Evolutionary conservation across 2,329 filamentous ascomycete species (phyloP).

Genomic region (Talaromyces sp.): DNA sequence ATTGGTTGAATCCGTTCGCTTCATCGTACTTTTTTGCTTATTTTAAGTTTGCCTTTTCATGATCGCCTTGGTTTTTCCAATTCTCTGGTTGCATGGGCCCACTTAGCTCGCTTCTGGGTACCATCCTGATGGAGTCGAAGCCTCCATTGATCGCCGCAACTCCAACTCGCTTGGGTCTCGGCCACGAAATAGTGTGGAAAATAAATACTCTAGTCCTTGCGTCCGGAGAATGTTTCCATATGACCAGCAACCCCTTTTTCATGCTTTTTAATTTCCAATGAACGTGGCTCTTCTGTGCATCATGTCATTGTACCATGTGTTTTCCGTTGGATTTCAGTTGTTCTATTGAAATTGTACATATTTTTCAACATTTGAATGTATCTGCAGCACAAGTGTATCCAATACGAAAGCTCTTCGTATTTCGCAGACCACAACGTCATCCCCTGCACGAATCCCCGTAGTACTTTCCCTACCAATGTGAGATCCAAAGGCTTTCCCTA

Average conservation of each 20-base stretch:
- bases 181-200: not conserved
- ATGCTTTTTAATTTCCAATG: not conserved
- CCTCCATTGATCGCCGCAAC: constrained; percentile 6
- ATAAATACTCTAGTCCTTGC: constrained; percentile 1
- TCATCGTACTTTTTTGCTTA: not conserved
- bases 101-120: not conserved
- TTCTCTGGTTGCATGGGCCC: constrained; percentile 4
- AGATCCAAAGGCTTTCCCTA: not conserved
- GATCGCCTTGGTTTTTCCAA: not conserved
- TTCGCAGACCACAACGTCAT: not conserved
- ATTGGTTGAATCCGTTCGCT: not conserved
- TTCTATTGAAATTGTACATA: not conserved
- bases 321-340: not conserved
- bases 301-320: constrained; percentile 7
- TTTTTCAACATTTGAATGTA: not conserved
- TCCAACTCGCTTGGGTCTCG: constrained; percentile 7
- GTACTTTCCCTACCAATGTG: not conserved
- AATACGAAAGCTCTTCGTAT: not conserved
- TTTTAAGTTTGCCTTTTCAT: not conserved
- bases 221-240: not conserved
- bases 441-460: not conserved
- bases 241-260: not conserved
- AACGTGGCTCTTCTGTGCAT: constrained; percentile 20
- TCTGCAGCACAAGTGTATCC: not conserved
- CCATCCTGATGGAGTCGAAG: not conserved